Conservation (phyloP, 306 rosid species). For the Inga oerstediana region DNA sequence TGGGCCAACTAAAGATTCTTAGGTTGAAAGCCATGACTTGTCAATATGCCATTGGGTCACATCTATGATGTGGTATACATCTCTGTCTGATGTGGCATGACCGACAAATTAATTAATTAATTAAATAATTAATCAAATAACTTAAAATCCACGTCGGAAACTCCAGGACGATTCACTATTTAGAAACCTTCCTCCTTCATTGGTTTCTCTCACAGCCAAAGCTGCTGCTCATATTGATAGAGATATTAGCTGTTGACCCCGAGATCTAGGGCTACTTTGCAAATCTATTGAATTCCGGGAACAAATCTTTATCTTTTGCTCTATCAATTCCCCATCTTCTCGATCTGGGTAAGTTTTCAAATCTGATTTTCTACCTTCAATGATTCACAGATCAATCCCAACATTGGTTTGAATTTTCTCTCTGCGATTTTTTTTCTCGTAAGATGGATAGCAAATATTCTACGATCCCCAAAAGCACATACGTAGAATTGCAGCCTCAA, state of each 20-base stretch:
- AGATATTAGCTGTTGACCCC: slow-evolving; percentile 47
- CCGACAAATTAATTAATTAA: not conserved
- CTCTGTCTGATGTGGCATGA: not conserved
- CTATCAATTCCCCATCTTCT: slow-evolving; percentile 7
- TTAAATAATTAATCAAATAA: not conserved
- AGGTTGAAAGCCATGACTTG: not conserved
- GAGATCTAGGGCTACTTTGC: slow-evolving; percentile 46
- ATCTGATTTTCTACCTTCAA: slow-evolving; percentile 15
- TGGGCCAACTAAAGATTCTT: not conserved
- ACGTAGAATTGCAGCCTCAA: slow-evolving; percentile 71
- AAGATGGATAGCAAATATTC: slow-evolving; percentile 60
- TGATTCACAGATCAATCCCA: slow-evolving; percentile 39
- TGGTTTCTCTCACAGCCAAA: not conserved
- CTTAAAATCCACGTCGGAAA: slow-evolving; percentile 17
- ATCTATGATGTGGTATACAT: not conserved
- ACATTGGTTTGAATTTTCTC: not conserved
- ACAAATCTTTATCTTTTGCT: not conserved
- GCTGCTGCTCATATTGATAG: not conserved
- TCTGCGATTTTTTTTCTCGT: slow-evolving; percentile 3
- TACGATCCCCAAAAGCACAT: slow-evolving; percentile 55
- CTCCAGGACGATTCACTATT: not conserved
- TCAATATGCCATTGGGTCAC: not conserved
- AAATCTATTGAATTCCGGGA: not conserved
- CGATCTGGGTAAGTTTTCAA: slow-evolving; percentile 37
- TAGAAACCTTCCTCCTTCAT: not conserved